Conservation (phyloP, 2,329 filamentous ascomycete genomes). For the Microcyclosporella mali region DNA sequence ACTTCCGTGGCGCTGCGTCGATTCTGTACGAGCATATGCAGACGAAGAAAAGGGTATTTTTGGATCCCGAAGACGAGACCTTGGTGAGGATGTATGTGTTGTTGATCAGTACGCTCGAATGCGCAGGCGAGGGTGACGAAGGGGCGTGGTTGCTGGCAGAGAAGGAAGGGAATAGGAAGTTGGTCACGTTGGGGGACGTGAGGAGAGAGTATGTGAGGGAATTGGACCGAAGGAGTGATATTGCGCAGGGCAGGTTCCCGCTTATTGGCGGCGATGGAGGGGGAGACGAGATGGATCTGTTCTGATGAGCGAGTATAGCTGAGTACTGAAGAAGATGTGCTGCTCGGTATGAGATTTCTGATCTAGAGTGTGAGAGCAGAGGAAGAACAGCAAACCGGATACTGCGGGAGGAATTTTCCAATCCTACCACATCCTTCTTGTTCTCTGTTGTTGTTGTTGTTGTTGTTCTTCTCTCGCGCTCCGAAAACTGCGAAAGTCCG, state of each 20-base stretch:
- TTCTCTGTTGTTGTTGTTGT: too few relatives aligned
- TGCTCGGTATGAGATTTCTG: too few relatives aligned
- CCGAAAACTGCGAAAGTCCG: too few relatives aligned
- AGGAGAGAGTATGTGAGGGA: slow-evolving; percentile 85
- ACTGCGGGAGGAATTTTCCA: too few relatives aligned
- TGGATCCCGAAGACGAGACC: slow-evolving; percentile 46
- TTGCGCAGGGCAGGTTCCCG: slow-evolving; percentile 84
- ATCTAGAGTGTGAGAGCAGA: too few relatives aligned
- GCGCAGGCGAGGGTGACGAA: slow-evolving; percentile 68
- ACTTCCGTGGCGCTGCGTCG: slow-evolving; percentile 72
- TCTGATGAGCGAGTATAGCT: too few relatives aligned
- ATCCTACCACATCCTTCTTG: too few relatives aligned
- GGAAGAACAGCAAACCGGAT: too few relatives aligned
- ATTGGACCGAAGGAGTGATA: slow-evolving; percentile 78
- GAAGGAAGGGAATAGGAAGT: slow-evolving; percentile 54
- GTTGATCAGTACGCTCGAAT: slow-evolving; percentile 87
- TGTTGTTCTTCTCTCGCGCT: too few relatives aligned
- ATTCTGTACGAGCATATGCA: slow-evolving; percentile 52
- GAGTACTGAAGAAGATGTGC: too few relatives aligned
- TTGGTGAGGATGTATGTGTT: slow-evolving; percentile 73
- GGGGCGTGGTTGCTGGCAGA: slow-evolving; percentile 73
- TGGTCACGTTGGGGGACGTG: slow-evolving; percentile 80
- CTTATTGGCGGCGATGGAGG: slow-evolving; percentile 46
- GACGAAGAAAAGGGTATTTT: slow-evolving; percentile 17
- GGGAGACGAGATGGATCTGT: slow-evolving; percentile 31